phyloP scores from a whole-genome alignment of 805 yeast species.

The Starmerella floricola region DNA sequence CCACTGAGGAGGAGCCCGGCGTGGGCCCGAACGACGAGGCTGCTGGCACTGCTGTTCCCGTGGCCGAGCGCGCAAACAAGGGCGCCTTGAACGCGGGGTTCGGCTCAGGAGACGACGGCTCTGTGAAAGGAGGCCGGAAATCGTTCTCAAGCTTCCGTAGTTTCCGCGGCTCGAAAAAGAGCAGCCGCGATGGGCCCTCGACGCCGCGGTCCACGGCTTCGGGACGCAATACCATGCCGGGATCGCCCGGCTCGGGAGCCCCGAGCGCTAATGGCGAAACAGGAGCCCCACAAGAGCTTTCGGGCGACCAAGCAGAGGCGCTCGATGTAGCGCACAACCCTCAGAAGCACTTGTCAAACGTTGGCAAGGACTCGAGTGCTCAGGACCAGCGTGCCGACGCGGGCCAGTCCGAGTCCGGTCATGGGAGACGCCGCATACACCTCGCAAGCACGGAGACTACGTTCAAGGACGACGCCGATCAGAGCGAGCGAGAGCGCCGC shows the following conservation, averaged over 20 bases:
- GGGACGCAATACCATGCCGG: background rate
- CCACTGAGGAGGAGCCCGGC: slow-evolving; percentile 25
- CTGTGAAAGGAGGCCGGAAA: slow-evolving; percentile 8
- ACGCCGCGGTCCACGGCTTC: background rate
- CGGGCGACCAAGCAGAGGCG: slow-evolving; percentile 8
- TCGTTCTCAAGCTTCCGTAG: slow-evolving; percentile 14
- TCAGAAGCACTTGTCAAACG: slow-evolving; percentile 8
- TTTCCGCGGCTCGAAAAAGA: slow-evolving; percentile 1
- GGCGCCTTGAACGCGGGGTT: slow-evolving; percentile 24
- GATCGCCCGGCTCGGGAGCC: background rate
- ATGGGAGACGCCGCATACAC: background rate
- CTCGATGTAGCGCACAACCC: slow-evolving; percentile 14
- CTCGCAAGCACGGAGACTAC: slow-evolving; percentile 18
- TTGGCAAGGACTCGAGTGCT: slow-evolving; percentile 3
- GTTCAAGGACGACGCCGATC: slow-evolving; percentile 9
- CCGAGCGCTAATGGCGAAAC: background rate
- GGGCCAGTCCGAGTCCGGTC: background rate
- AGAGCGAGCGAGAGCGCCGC: slow-evolving; percentile 16
- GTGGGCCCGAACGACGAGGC: slow-evolving; percentile 17
- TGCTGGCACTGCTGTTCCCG: slow-evolving; percentile 27
- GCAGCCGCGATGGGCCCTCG: background rate
- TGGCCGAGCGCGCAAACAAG: slow-evolving; percentile 23
- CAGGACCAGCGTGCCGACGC: background rate
- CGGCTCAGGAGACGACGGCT: background rate
- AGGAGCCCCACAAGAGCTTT: background rate